Evolutionary conservation across 305 asterid genomes (phyloP).

Genomic region (Lippia alba): DNA sequence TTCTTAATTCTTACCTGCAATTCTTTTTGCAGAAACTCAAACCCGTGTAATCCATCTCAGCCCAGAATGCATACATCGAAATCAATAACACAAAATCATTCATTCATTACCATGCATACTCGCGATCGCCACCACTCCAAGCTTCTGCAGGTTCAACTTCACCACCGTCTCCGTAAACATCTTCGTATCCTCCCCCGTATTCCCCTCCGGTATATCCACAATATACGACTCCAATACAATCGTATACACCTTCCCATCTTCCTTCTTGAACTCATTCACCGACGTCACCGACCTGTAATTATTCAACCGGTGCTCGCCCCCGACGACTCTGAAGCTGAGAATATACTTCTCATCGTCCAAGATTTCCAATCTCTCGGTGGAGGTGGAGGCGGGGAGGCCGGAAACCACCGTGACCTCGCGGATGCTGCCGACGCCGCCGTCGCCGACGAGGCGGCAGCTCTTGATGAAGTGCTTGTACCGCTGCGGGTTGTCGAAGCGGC

Average conservation of each 20-base stretch:
- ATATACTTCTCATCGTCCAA: constrained; percentile 73
- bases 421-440: constrained; percentile 82
- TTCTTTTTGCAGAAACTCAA: background rate
- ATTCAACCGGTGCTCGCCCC: constrained; percentile 87
- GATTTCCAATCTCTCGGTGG: constrained; percentile 86
- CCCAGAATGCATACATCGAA: no score
- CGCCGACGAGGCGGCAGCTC: constrained; percentile 75
- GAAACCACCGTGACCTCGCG: constrained; percentile 91
- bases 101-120: constrained; percentile 53
- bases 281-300: constrained; percentile 88
- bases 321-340: constrained; percentile 82
- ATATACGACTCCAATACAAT: constrained; percentile 82
- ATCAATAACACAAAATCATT: no score
- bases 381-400: constrained; percentile 93
- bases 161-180: constrained; percentile 94
- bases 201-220: constrained; percentile 92
- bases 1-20: constrained; percentile 23
- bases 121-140: constrained; percentile 68
- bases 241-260: constrained; percentile 52
- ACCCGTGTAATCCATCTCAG: background rate
- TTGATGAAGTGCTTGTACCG: constrained; percentile 95
- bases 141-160: constrained; percentile 82
- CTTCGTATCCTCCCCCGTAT: constrained; percentile 82
- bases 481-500: constrained; percentile 85
- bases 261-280: constrained; percentile 60